These are phyloP conservation scores for Penicillium goetzii DNA, from an alignment of 495 filamentous ascomycete genomes.

Conservation along the genomic window DNA sequence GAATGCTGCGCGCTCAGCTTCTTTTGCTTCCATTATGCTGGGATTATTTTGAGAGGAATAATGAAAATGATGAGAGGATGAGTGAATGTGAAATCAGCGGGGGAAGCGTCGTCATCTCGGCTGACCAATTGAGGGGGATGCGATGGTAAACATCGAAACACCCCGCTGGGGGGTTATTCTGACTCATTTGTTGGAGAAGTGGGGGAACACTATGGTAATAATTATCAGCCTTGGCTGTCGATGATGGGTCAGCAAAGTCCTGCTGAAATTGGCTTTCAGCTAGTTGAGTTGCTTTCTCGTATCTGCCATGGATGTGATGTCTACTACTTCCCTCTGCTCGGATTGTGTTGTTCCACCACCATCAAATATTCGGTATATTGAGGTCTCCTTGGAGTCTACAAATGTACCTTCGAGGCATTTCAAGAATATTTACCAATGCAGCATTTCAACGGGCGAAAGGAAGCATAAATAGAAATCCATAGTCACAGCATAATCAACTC, in stretches of 20 bases:
- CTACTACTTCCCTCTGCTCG: too few species aligned
- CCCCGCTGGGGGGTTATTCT: neutral
- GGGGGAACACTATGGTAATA: neutral
- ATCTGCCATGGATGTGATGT: too few species aligned
- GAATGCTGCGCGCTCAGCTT: slow-evolving; percentile 38
- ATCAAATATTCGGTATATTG: too few species aligned
- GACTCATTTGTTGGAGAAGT: slow-evolving; percentile 1
- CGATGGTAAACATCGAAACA: neutral
- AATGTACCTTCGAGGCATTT: neutral
- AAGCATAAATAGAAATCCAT: neutral
- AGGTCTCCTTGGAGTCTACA: neutral
- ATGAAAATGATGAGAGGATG: neutral
- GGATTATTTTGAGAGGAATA: neutral
- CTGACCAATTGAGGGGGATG: slow-evolving; percentile 2
- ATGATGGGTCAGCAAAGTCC: neutral
- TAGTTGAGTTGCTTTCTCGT: too few species aligned
- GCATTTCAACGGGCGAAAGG: neutral
- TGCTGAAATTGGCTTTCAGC: too few species aligned
- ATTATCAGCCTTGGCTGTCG: neutral
- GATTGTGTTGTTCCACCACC: too few species aligned
- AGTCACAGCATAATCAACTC: neutral
- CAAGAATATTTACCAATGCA: neutral
- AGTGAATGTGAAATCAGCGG: neutral
- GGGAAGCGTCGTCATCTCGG: neutral
- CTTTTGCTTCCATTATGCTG: neutral